These are phyloP conservation scores for Golubevia sp. DNA, from an alignment of 1,284 basidiomycete species.

Conservation along the genomic window DNA sequence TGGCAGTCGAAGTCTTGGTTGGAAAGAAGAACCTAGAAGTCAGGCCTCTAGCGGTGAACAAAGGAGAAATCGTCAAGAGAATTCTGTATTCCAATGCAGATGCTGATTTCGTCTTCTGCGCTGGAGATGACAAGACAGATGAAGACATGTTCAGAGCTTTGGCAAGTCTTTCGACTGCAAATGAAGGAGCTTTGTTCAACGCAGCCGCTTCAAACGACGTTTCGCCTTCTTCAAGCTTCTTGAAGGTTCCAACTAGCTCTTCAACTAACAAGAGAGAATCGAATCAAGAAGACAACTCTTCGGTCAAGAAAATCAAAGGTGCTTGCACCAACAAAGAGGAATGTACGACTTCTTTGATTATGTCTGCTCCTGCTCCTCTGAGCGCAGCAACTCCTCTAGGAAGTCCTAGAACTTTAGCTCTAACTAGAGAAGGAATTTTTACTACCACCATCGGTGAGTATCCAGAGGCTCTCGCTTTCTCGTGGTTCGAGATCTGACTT, in stretches of 20 bases:
- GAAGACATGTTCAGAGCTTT: slow-evolving; percentile 43
- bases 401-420: slow-evolving; percentile 22
- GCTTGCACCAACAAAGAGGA: neutral
- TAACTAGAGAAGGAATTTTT: slow-evolving; percentile 30
- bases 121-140: slow-evolving; percentile 60
- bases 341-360: slow-evolving; percentile 16
- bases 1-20: slow-evolving; percentile 56
- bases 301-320: slow-evolving; percentile 9
- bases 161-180: neutral
- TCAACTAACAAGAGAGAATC: neutral
- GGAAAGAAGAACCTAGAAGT: slow-evolving; percentile 61
- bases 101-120: slow-evolving; percentile 58
- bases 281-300: neutral
- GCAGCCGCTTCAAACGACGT: slow-evolving; percentile 9
- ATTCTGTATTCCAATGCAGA: slow-evolving; percentile 53
- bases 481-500: slow-evolving; percentile 71
- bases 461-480: slow-evolving; percentile 64
- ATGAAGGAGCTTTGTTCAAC: slow-evolving; percentile 1
- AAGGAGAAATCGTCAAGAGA: slow-evolving; percentile 59
- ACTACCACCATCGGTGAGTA: slow-evolving; percentile 63
- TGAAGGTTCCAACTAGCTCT: slow-evolving; percentile 57
- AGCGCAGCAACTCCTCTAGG: slow-evolving; percentile 16
- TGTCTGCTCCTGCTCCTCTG: slow-evolving; percentile 36
- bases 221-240: slow-evolving; percentile 72
- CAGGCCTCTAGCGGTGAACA: slow-evolving; percentile 58